Conservation (phyloP, 805 yeast genomes). For the Dipodascus albidus region DNA sequence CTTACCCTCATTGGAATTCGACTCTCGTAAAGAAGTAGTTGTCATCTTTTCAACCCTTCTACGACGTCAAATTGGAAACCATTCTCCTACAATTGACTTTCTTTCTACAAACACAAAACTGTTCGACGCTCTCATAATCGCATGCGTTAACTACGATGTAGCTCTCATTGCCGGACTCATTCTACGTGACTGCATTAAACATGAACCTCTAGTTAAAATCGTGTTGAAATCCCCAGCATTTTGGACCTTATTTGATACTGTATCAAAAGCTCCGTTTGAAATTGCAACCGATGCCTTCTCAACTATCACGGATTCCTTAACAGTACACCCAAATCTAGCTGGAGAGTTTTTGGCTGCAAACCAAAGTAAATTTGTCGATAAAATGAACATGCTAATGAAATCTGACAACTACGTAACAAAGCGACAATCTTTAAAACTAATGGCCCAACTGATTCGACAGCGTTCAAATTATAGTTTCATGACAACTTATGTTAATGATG, state of each 20-base stretch:
- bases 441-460: slow-evolving; percentile 59
- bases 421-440: slow-evolving; percentile 70
- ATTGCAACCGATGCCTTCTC: slow-evolving; percentile 82
- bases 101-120: slow-evolving; percentile 56
- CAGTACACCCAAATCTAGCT: slow-evolving; percentile 56
- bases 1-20: slow-evolving; percentile 69
- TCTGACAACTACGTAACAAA: slow-evolving; percentile 84
- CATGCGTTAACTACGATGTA: slow-evolving; percentile 64
- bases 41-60: slow-evolving; percentile 63
- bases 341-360: slow-evolving; percentile 56
- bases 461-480: slow-evolving; percentile 62
- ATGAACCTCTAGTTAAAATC: slow-evolving; percentile 54
- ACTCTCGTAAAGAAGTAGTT: slow-evolving; percentile 75
- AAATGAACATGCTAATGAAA: slow-evolving; percentile 59
- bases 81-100: slow-evolving; percentile 80
- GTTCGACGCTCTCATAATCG: slow-evolving; percentile 47
- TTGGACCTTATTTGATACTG: slow-evolving; percentile 78
- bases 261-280: slow-evolving; percentile 70
- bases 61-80: slow-evolving; percentile 58
- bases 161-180: slow-evolving; percentile 69
- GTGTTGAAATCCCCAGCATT: slow-evolving; percentile 49
- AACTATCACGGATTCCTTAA: slow-evolving; percentile 58
- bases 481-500: slow-evolving; percentile 65
- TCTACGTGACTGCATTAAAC: slow-evolving; percentile 73
- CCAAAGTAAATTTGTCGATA: slow-evolving; percentile 43